Base-by-base conservation (phyloP, 495 filamentous ascomycete genomes). In the Talaromyces nanjingensis region DNA sequence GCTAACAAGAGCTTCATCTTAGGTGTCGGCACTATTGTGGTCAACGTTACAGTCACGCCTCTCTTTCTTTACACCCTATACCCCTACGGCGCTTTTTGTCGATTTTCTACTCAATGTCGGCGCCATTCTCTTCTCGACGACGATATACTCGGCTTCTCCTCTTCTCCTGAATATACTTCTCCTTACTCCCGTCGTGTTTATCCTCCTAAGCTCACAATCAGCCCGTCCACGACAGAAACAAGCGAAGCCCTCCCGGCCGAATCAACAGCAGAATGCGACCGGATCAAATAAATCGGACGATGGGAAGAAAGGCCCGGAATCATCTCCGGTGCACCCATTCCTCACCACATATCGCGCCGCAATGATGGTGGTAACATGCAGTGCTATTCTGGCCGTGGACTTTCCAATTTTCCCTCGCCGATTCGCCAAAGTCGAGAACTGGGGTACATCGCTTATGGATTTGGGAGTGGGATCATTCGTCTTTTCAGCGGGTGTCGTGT, bases 371-470 rank as follows among this genome's bases (percentile, higher is more conserved):
- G 79, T 91, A 34, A 99, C 96, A 22, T 96, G 92, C 69, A 73
- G 92, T 27, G 91, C 91, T 57, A 98, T 99, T 66, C 83, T 99
- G n/a, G 94, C 96, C 9, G 94, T 99, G 22, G 94, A 99, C 75
- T 99, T 99, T 70, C 84, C 80, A 20, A 77, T 96, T 59, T 99
- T 99, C 66, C 94, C 94, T 2, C 86, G 94, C 2, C 89, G 94
- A 5, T 97, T 97, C 70, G 94, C 92, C 20, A 99, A 99, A 77
- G 94, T 92, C 0, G 94, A 99, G 76, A 97, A 89, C 42, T 99
- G 94, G 92, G 94, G 94, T 22, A 97, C 94, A 22, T 97, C 93
- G 3, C 72, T 99, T 65, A 99, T 99, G 94, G 94, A 99, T 74
- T 81, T 98, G 68, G 94, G 94, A 9, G 94, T 99, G 54, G 94